phyloP scores from a whole-genome alignment of 2,329 filamentous ascomycete genomes.

The Ceratocystis destructans region DNA sequence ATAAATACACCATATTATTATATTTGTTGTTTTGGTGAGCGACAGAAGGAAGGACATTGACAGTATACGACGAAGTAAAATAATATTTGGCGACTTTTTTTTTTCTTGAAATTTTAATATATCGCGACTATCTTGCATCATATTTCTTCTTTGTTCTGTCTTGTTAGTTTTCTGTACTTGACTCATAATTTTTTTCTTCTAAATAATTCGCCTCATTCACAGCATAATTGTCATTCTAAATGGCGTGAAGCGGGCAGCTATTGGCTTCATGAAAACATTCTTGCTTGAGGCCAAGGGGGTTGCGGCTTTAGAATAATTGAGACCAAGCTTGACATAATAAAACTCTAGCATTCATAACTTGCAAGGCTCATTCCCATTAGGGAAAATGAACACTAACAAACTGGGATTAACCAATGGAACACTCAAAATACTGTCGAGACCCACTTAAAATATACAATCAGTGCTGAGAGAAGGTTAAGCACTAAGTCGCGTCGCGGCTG shows the following conservation, averaged over 20 bases:
- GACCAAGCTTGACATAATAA: neutral
- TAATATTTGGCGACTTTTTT: too few relatives aligned
- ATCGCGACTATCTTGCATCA: neutral
- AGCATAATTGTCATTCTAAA: too few relatives aligned
- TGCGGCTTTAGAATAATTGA: neutral
- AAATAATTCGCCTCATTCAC: too few relatives aligned
- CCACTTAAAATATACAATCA: slow-evolving; percentile 17
- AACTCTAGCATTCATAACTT: slow-evolving; percentile 8
- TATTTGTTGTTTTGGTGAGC: too few relatives aligned
- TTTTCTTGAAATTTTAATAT: too few relatives aligned
- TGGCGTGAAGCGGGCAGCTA: too few relatives aligned
- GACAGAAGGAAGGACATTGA: too few relatives aligned
- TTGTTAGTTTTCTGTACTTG: too few relatives aligned
- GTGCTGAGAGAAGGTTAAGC: slow-evolving; percentile 6
- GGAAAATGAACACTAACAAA: slow-evolving; percentile 14
- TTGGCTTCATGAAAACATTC: too few relatives aligned
- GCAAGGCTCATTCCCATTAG: slow-evolving; percentile 9
- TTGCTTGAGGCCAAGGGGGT: neutral
- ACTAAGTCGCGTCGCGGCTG: slow-evolving; percentile 17
- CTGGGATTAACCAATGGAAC: slow-evolving; percentile 10
- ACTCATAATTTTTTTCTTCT: too few relatives aligned
- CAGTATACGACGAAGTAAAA: too few relatives aligned
- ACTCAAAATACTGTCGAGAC: neutral
- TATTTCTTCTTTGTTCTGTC: neutral
- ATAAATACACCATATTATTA: too few relatives aligned